Evolutionary conservation across 352 stramenopile genomes (phyloP), one percentile per base, ranked within the genome.

Genomic region (Elongisporangium anandrum): DNA sequence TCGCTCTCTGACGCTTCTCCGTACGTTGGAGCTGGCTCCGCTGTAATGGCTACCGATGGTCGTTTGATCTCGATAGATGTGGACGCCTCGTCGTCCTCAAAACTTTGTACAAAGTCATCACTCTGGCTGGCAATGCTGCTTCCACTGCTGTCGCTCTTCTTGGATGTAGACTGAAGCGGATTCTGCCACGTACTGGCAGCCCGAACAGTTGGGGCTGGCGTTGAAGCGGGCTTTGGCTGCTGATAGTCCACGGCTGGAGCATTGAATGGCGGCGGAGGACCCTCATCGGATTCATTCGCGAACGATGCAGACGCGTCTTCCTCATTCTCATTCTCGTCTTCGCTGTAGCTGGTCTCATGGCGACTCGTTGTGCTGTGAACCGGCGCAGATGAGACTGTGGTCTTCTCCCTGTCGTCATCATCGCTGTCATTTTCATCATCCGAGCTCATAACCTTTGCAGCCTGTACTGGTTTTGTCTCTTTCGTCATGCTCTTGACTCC

Each of bases 1-100:
- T 56, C 73, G 16, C 72, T 87, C 54, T 85, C 78, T 8, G 69
- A 82, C 16, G 47, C 68, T 20, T 50, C 50, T 39, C 51, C 26
- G 20, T 19, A 54, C 16, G 54, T 8, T 9, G 19, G 9, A 54
- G 55, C 34, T 45, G 34, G 34, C 10, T 45, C 34, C 0, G 10
- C 16, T 45, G 4, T 15, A 4, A 4, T 45, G 34, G 4, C 34
- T 12, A 17, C 17, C 4, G 10, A 12, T 1, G 29, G 29, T 39
- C 8, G 29, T 13, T 39, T 39, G 5, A 13, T 13, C 34, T 45
- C 34, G 17, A 12, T 12, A 45, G 34, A 13, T 41, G 2, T 1
- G 9, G 29, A 41, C 9, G 29, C 29, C 29, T 41, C 34, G 5
- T 45, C 34, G 9, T 17, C 34, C 34, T 45, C 34, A 12, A 45